Base-by-base conservation (phyloP, 257 asterid genomes). In the Solanum pennellii region DNA sequence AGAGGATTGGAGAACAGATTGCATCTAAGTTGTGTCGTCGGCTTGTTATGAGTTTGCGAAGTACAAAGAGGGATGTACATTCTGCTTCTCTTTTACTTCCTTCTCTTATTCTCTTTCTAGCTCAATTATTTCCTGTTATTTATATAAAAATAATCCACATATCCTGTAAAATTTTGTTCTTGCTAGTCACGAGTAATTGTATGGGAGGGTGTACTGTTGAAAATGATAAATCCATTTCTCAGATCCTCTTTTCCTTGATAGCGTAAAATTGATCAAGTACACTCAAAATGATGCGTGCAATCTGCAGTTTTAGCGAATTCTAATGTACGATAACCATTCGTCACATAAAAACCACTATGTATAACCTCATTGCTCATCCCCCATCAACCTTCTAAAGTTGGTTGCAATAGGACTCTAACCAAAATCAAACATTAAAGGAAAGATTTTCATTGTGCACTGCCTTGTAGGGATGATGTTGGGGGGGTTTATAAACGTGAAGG, bases 1-100 rank as follows among this genome's bases (percentile, higher is more conserved):
- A 91, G 99, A 91, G 97, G 98, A 66, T 90, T 97, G 98, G 99
- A 97, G 94, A 97, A 95, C 92, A 93, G 98, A 90, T 91, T 97
- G 90, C 98, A 95, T 91, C 92, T 97, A 60, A 95, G 94, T 87
- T 97, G 99, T 89, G 98, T 89, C 42, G 98, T 97, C 74, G 99
- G 99, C 87, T 93, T 97, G 91, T 92, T 97, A 90, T 97, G 82
- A 91, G 86, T n/a, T 23, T 85, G 86, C 87, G 84, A 88, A 83
- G 90, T 86, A 74, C 76, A 86, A 89, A 86, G 94, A 89, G 91
- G 91, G 92, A 90, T 94, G 95, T 93, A 93, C 86, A 92, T 91
- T 92, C 93, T 92, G 89, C 91, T 80, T 80, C 85, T 86, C 76
- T 87, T 86, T 88, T 76, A 44, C 86, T 90, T 75, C 52, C 71